Conservation (phyloP, 1,284 basidiomycete genomes). For the Apiotrichum gracile region DNA sequence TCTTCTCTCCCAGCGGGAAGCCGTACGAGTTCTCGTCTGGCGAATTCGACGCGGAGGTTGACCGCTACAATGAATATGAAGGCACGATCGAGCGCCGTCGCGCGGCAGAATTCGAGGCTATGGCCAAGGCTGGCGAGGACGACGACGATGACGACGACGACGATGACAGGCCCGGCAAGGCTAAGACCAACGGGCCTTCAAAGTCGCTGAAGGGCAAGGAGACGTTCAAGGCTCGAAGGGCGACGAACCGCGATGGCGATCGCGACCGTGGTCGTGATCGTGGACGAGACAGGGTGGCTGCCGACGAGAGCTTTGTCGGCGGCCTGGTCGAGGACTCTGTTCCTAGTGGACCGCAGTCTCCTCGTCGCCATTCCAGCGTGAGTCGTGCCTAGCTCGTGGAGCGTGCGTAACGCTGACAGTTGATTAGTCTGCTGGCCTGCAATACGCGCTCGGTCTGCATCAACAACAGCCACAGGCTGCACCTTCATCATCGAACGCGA, state of each 20-base stretch:
- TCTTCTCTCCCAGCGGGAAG: slow-evolving; percentile 43
- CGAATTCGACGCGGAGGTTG: slow-evolving; percentile 42
- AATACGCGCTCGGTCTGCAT: slow-evolving; percentile 16
- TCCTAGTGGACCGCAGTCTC: neutral
- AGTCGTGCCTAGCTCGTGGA: neutral
- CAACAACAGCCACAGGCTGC: neutral
- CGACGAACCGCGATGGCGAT: neutral
- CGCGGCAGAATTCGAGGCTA: slow-evolving; percentile 43
- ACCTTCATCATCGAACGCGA: neutral
- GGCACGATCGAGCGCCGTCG: slow-evolving; percentile 46
- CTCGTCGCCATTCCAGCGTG: neutral
- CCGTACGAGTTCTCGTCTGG: slow-evolving; percentile 44
- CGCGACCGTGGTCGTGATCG: slow-evolving; percentile 1
- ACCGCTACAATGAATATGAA: slow-evolving; percentile 46
- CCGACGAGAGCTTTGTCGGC: slow-evolving; percentile 30
- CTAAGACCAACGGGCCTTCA: slow-evolving; percentile 12
- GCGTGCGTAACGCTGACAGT: neutral
- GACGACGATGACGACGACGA: slow-evolving; percentile 39
- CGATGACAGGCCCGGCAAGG: neutral
- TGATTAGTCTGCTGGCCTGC: slow-evolving; percentile 4
- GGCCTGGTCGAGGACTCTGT: slow-evolving; percentile 19
- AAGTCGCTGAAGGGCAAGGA: slow-evolving; percentile 43
- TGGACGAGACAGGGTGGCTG: neutral
- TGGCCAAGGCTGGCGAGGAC: slow-evolving; percentile 39
- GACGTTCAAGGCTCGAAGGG: slow-evolving; percentile 30